Base-by-base conservation (phyloP, 345 rosid genomes). In the Populus tremula region DNA sequence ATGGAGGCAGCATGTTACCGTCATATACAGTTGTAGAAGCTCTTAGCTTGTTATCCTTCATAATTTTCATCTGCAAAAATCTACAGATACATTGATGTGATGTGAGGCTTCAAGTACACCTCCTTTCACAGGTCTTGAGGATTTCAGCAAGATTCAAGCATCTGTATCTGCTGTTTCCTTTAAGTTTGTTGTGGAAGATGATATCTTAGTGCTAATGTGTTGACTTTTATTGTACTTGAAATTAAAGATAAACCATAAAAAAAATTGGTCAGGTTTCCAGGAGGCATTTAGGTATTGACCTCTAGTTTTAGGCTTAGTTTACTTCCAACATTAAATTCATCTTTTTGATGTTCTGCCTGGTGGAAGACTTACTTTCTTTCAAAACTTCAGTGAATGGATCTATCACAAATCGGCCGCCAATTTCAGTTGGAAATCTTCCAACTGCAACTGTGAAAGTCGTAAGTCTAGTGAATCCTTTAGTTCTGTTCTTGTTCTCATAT, bases 371-470 rank as follows among this genome's bases (percentile, higher is more conserved):
- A 63, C 67, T 75, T 78, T 43, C 11, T 70, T 71, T 77, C 25
- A 79, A 38, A 45, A 76, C 85, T 85, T 78, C 81, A 92, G 97
- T 79, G 80, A 92, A 87, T 85, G 98, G 97, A 79, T 74, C 91
- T 77, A 66, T 87, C 59, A 76, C 86, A 82, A 93, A 78, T 80
- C 89, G 91, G 70, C 94, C 86, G 81, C 81, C 93, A 75, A 83
- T 89, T 84, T 87, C 98, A 71, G 93, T 56, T 70, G 98, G 90
- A 77, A 88, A 85, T 84, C 89, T 87, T 75, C 93, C 99, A 25
- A 78, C 89, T 68, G 90, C 97, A 73, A 92, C 91, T 76, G 94
- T 93, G 78, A 95, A 95, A 95, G 92, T 92, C 78, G 99, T 93
- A 88, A 89, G 99, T 79, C 70, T 79, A 45, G 54, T 64, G 62